These are phyloP conservation scores for Phytophthora rubi DNA, from an alignment of 352 stramenopile species.

Conservation along the genomic window DNA sequence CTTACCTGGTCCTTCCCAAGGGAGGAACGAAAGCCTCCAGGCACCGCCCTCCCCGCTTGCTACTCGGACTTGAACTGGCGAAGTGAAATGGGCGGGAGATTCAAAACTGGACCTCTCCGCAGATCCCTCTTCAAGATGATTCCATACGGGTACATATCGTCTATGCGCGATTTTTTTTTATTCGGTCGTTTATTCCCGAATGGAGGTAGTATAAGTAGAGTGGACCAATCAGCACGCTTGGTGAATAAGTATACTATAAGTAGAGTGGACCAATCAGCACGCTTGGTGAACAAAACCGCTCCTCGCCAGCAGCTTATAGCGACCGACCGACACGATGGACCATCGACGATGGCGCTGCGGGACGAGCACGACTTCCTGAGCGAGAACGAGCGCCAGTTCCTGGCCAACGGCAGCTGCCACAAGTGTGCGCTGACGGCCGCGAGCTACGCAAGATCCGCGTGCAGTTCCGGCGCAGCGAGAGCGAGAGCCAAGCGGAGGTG, in stretches of 20 bases:
- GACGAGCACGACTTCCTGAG: conserved; percentile 81
- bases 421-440: conserved; percentile 75
- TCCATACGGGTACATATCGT: too few species aligned
- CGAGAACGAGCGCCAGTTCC: conserved; percentile 84
- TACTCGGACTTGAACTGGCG: too few species aligned
- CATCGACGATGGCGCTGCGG: conserved; percentile 45
- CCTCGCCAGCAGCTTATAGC: conserved; percentile 23
- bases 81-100: too few species aligned
- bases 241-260: background rate
- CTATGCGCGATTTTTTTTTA: too few species aligned
- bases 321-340: conserved; percentile 1
- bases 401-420: conserved; percentile 63
- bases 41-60: too few species aligned
- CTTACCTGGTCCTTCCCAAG: too few species aligned
- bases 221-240: conserved; percentile 30
- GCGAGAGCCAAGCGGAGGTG: conserved; percentile 80
- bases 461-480: conserved; percentile 81
- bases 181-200: too few species aligned
- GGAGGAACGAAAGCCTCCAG: too few species aligned
- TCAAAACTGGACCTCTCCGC: too few species aligned
- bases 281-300: background rate
- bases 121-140: too few species aligned
- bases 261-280: conserved; percentile 29
- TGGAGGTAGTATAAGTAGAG: background rate
- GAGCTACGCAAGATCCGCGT: conserved; percentile 84